These are phyloP conservation scores for Colletotrichum melonis DNA, from an alignment of 2,329 filamentous ascomycete species.

Conservation along the genomic window DNA sequence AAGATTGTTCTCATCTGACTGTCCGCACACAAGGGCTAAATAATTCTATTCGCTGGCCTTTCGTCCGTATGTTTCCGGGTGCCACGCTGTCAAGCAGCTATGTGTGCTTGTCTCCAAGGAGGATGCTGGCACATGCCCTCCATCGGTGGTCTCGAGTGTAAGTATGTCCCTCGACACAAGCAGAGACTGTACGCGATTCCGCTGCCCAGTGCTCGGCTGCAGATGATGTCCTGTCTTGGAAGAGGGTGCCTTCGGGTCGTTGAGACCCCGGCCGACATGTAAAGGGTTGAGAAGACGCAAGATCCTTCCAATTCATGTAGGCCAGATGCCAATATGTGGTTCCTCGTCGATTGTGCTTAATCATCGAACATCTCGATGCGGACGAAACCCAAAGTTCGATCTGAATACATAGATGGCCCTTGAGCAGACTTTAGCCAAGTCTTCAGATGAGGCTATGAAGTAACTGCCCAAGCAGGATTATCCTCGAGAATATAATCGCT, in stretches of 20 bases:
- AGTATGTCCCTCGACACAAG: neutral
- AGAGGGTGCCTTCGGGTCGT: neutral
- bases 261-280: neutral
- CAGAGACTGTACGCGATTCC: neutral
- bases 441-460: neutral
- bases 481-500: neutral
- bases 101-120: neutral
- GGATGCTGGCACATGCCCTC: no score
- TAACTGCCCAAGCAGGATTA: neutral
- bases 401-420: neutral
- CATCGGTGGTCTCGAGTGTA: neutral
- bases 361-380: neutral
- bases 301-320: neutral
- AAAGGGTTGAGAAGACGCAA: neutral
- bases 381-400: neutral
- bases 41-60: neutral
- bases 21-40: neutral
- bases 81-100: neutral
- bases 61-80: neutral
- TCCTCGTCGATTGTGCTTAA: neutral
- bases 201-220: no score
- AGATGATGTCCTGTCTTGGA: neutral
- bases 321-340: neutral
- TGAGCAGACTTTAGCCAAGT: neutral
- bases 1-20: neutral